Evolutionary conservation across 306 rosid species (phyloP), one percentile per base, ranked within the genome.

Genomic region (Ormosia semicastrata): DNA sequence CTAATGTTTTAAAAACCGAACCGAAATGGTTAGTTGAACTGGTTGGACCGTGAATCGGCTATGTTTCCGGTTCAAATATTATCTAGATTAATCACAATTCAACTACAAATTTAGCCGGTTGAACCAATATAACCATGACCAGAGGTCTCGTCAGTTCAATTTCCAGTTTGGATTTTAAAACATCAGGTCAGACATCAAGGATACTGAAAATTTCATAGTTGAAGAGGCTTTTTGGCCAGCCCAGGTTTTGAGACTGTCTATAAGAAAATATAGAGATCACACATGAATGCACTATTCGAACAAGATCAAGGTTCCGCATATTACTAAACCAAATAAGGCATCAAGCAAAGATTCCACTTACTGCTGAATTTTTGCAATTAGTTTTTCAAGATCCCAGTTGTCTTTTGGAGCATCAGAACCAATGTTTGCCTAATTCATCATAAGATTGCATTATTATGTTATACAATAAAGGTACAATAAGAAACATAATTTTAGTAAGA

Each of bases 331-430:
- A 18, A 82, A 47, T 14, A 67, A 12, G 17, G 81, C 24, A 69
- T 71, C 79, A 82, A 81, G 77, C 46, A 75, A 83, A 67, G 58
- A 77, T 58, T 87, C 67, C 50, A 82, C 99, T 93, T 88, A 95
- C 99, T 93, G 99, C 90, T 92, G 93, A 82, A 95, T 79, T 89
- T 95, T 95, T 49, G 97, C 93, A 65, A 92, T 89, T 77, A 95
- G 94, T 86, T 92, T 93, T 71, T 89, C 97, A 41, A 95, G 92
- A 88, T 95, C 98, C 99, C 99, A 95, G 91, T 90, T 89, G 66
- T 95, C 99, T 77, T 79, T 90, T 46, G 94, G 87, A 89, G 96
- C 71, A 82, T 89, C 99, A 44, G 94, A 82, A 78, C 99, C 97
- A 86, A 95, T 85, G 85, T 95, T 95, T 72, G 98, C 99, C 99